Evolutionary conservation across 768 basidiomycete species (phyloP), one percentile per base, ranked within the genome.

Genomic region (Amanita rubescens): DNA sequence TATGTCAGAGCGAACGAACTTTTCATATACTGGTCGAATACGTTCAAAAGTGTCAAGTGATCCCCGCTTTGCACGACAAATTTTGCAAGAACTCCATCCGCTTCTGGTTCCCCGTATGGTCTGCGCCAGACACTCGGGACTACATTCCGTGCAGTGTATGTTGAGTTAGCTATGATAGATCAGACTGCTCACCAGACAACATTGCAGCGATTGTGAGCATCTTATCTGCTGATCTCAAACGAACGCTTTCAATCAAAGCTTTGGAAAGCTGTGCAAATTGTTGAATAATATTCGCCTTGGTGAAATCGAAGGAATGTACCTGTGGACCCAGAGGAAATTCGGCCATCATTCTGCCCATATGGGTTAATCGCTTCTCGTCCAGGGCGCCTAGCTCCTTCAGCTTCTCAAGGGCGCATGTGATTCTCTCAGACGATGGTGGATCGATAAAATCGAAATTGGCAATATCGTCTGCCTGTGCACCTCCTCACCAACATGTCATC

Each of bases 271-370:
- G 46, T 45, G 2, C 38, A 20, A 11, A 24, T 58, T 41, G 48
- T 30, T 44, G 8, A 11, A 6, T 20, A 12, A 41, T 22, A 25
- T 27, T 33, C n/a, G n/a, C n/a, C n/a, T n/a, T n/a, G n/a, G 24
- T 12, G 30, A 42, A 6, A 6, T 20, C 33, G 24, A 10, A 22
- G 32, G 47, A 25, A 37, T 71, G 37, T 59, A 84, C 85, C 74
- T 89, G 90, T 14, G 92, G 92, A 64, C 93, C 92, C 14, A 94
- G 73, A 2, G 92, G 92, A 73, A 94, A 94, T 59, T 93, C 90
- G 0, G 92, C 91, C 92, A 94, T 93, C 54, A 91, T 85, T 27
- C 69, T 71, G 3, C 92, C 92, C 10, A 94, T 68, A 0, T 80
- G 63, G 0, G 92, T 94, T 49, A 94, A 67, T 41, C 87, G 80